Percentiles rank a stretch among this genome's conserved stretches.
Conservation (phyloP, 2,329 filamentous ascomycete genomes). For the Pseudogymnoascus verrucosus region DNA sequence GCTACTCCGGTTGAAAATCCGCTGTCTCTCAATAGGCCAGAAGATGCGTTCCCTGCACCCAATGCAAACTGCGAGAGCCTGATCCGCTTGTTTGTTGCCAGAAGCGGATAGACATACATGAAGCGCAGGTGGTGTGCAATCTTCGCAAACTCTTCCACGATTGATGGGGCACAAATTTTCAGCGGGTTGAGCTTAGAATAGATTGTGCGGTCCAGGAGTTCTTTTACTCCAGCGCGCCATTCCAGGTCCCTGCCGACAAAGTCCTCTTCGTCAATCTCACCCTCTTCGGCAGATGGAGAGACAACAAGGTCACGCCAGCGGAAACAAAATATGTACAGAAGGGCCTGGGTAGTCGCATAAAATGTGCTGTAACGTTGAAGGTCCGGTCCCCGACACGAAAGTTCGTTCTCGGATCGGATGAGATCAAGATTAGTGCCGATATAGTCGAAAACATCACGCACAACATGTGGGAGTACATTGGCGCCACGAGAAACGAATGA, state of each 20-base stretch:
- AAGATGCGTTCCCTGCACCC: slow-evolving; percentile 34
- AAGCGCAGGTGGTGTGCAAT: slow-evolving; percentile 79
- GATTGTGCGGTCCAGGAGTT: slow-evolving; percentile 68
- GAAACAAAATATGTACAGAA: slow-evolving; percentile 83
- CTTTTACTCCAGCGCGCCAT: slow-evolving; percentile 69
- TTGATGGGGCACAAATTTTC: slow-evolving; percentile 84
- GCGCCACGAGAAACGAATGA: slow-evolving; percentile 90
- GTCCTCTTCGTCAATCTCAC: slow-evolving; percentile 55
- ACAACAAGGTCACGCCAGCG: slow-evolving; percentile 85
- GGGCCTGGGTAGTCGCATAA: slow-evolving; percentile 60
- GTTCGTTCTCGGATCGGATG: slow-evolving; percentile 65
- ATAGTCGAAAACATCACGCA: slow-evolving; percentile 75
- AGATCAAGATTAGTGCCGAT: slow-evolving; percentile 70
- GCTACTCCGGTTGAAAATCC: slow-evolving; percentile 43
- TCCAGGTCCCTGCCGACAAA: slow-evolving; percentile 64
- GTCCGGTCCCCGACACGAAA: slow-evolving; percentile 73
- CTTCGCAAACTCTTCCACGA: slow-evolving; percentile 85
- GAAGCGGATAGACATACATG: slow-evolving; percentile 78
- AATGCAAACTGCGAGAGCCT: slow-evolving; percentile 65
- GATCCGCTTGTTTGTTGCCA: slow-evolving; percentile 88
- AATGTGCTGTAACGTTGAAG: slow-evolving; percentile 60
- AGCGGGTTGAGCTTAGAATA: slow-evolving; percentile 88
- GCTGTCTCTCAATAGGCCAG: slow-evolving; percentile 44
- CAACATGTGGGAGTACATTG: slow-evolving; percentile 65
- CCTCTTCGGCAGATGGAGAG: slow-evolving; percentile 48